Conservation (phyloP, 108 stramenopile species). For the Cyclotella atomus region DNA sequence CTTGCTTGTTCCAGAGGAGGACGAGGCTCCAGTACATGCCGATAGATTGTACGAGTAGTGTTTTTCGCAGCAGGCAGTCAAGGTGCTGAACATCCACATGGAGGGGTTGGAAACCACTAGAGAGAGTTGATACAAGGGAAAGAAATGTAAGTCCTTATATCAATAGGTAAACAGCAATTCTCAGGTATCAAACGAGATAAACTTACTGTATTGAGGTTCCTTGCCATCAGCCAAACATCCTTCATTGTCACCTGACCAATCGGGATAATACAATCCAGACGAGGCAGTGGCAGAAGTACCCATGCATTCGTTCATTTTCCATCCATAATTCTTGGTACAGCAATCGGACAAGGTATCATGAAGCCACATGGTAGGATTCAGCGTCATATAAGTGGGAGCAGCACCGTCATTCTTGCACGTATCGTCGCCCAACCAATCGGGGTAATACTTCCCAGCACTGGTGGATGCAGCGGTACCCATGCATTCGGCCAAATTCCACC, state of each 20-base stretch:
- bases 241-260: slow-evolving; percentile 3
- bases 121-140: no score
- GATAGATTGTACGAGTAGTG: slow-evolving; percentile 4
- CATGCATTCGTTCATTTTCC: background rate
- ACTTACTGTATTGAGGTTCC: slow-evolving; percentile 1
- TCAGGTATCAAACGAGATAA: no score
- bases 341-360: background rate
- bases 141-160: no score
- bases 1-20: background rate
- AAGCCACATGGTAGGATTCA: slow-evolving; percentile 3
- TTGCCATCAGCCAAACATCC: background rate
- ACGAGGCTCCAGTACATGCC: background rate
- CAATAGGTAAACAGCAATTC: no score
- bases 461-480: background rate
- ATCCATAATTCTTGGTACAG: background rate
- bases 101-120: slow-evolving; percentile 1
- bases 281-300: no score
- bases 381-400: background rate
- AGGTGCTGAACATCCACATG: background rate
- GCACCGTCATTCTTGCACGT: slow-evolving; percentile 6
- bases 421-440: slow-evolving; percentile 8
- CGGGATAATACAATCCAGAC: background rate
- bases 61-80: background rate
- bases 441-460: background rate
- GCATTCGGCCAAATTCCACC: slow-evolving; percentile 10